These are phyloP conservation scores for Phlyctochytrium arcticum DNA, from an alignment of 192 early-diverging fungal genomes.

Conservation along the genomic window DNA sequence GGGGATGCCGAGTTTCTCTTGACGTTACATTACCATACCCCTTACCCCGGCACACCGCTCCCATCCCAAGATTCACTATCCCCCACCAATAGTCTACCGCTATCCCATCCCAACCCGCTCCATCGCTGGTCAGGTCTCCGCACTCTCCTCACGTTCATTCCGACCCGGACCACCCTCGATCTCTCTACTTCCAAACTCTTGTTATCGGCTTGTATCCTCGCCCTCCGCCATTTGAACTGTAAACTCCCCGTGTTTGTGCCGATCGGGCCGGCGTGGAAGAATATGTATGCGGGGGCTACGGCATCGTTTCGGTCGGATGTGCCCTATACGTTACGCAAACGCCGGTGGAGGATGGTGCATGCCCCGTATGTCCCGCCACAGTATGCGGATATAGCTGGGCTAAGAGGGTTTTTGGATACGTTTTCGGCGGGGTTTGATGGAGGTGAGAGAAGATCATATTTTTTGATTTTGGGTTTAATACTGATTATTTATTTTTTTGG, in stretches of 20 bases:
- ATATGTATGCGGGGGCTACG: slow-evolving; percentile 22
- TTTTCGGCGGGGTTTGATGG: neutral
- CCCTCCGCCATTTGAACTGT: slow-evolving; percentile 11
- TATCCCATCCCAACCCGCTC: no score
- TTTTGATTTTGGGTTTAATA: neutral
- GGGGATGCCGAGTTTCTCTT: slow-evolving; percentile 4
- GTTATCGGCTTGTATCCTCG: slow-evolving; percentile 11
- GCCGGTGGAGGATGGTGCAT: slow-evolving; percentile 33
- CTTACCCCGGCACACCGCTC: neutral
- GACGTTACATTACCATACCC: neutral
- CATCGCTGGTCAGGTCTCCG: slow-evolving; percentile 14
- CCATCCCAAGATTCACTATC: neutral
- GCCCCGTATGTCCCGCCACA: slow-evolving; percentile 39
- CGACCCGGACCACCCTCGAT: slow-evolving; percentile 9
- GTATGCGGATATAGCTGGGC: neutral
- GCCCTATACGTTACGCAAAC: neutral
- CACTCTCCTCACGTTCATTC: slow-evolving; percentile 5
- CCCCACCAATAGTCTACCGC: no score
- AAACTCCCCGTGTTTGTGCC: slow-evolving; percentile 29
- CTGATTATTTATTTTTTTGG: no score
- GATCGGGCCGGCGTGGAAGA: slow-evolving; percentile 30
- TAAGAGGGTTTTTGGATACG: neutral
- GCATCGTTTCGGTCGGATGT: neutral
- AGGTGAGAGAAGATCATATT: neutral
- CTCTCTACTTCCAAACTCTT: slow-evolving; percentile 16